Conservation (phyloP, 2,329 filamentous ascomycete genomes). For the Periconia digitata region DNA sequence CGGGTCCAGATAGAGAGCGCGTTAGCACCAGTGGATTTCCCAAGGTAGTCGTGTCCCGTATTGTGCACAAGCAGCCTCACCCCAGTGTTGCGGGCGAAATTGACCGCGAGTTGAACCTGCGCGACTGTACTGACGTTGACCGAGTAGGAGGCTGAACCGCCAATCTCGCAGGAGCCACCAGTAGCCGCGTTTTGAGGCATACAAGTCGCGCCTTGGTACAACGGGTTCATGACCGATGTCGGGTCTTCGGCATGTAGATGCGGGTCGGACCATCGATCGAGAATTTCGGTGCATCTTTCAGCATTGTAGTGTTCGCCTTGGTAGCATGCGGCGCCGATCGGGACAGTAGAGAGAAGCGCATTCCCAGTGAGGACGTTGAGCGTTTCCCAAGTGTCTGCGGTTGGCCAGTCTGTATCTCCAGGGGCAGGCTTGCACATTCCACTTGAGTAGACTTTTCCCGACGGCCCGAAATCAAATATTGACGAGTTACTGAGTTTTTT, state of each 20-base stretch:
- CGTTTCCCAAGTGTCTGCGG: constrained; percentile 17
- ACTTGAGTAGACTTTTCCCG: background rate
- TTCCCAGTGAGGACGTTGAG: constrained; percentile 36
- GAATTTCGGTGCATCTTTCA: background rate
- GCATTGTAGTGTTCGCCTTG: constrained; percentile 3
- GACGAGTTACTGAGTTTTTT: background rate
- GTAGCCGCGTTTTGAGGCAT: constrained; percentile 19
- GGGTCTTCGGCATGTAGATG: constrained; percentile 7
- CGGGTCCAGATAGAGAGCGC: constrained; percentile 20
- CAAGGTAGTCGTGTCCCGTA: constrained; percentile 22
- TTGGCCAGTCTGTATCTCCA: constrained; percentile 1
- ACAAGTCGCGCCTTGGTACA: constrained; percentile 27
- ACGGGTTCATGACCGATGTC: constrained; percentile 26
- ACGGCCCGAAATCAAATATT: background rate
- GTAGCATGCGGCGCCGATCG: constrained; percentile 37
- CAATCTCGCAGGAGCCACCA: constrained; percentile 21
- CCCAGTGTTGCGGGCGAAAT: constrained; percentile 15
- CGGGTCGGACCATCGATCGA: background rate
- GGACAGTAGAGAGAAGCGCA: constrained; percentile 34
- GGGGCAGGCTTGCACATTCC: background rate
- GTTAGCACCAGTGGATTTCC: constrained; percentile 17
- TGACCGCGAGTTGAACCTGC: constrained; percentile 15
- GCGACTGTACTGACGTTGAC: constrained; percentile 16
- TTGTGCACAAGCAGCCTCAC: constrained; percentile 19
- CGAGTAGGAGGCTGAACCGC: constrained; percentile 24